These are phyloP conservation scores for Sarocladiaceae sp. DNA, from an alignment of 2,329 filamentous ascomycete species.

Conservation along the genomic window DNA sequence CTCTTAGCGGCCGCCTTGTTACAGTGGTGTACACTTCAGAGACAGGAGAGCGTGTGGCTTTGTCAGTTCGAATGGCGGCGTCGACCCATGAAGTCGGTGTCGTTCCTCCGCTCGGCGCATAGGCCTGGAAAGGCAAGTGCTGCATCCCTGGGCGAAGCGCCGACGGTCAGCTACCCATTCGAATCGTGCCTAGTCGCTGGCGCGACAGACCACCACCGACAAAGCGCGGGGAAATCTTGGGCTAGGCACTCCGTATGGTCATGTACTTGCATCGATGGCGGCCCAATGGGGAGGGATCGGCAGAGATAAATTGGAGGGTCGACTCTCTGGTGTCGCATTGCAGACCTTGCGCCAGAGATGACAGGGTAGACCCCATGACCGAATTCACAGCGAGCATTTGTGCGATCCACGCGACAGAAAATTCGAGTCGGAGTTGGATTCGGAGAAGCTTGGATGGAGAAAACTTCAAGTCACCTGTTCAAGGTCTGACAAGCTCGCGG, in stretches of 20 bases:
- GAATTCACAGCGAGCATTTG: no score
- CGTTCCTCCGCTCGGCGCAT: neutral
- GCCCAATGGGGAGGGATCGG: neutral
- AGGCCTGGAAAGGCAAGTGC: conserved; percentile 6
- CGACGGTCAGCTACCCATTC: no score
- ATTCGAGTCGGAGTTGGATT: no score
- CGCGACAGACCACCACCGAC: no score
- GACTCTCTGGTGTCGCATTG: conserved; percentile 1
- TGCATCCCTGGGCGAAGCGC: no score
- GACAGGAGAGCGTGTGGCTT: neutral
- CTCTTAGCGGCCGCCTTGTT: neutral
- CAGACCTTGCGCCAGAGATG: neutral
- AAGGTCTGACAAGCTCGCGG: no score
- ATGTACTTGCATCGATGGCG: neutral
- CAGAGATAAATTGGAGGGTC: conserved; percentile 3
- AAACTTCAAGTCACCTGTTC: no score
- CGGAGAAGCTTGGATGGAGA: no score
- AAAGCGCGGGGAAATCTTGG: no score
- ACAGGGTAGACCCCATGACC: neutral
- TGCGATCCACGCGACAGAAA: no score
- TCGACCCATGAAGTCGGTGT: neutral
- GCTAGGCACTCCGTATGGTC: no score
- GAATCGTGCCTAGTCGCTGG: no score
- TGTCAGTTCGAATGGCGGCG: neutral
- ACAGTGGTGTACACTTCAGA: neutral